Percentiles rank a stretch among this genome's conserved stretches.
phyloP scores from a whole-genome alignment of 805 yeast species.

The Ascoidea tarda region DNA sequence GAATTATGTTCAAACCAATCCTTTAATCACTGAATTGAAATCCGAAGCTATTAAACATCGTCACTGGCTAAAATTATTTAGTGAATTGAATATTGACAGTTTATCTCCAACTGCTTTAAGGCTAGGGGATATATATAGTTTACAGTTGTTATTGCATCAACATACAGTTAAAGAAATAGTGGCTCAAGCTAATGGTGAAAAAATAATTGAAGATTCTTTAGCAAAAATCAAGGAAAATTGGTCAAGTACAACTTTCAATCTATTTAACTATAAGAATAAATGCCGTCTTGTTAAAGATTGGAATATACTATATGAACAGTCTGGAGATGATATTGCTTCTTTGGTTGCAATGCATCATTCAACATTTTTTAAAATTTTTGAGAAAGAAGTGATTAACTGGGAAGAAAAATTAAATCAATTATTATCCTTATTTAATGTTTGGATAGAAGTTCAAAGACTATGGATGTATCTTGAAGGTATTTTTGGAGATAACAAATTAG shows the following conservation, averaged over 20 bases:
- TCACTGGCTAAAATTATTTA: constrained; percentile 49
- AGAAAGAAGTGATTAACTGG: constrained; percentile 37
- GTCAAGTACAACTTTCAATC: constrained; percentile 35
- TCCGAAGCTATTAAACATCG: constrained; percentile 43
- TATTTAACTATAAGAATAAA: constrained; percentile 36
- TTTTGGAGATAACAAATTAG: constrained; percentile 38
- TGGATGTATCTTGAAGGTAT: constrained; percentile 82
- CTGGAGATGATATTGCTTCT: constrained; percentile 45
- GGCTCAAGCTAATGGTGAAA: constrained; percentile 60
- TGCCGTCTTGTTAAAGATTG: constrained; percentile 52
- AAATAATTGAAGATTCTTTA: constrained; percentile 45
- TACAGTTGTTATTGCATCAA: constrained; percentile 35
- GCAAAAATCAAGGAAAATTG: constrained; percentile 37
- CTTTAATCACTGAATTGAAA: constrained; percentile 30
- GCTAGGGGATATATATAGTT: constrained; percentile 47
- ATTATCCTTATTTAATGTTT: constrained; percentile 38
- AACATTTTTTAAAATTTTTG: constrained; percentile 42
- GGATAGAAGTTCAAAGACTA: constrained; percentile 81
- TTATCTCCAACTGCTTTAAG: constrained; percentile 19
- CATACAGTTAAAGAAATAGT: constrained; percentile 31
- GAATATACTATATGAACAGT: constrained; percentile 43
- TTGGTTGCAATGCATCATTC: constrained; percentile 63
- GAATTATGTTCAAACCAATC: constrained; percentile 21
- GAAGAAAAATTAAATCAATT: constrained; percentile 41
- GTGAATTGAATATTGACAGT: constrained; percentile 15